Evolutionary conservation across 2,329 filamentous ascomycete species (phyloP), one percentile per base, ranked within the genome.

Genomic region (Alternaria consortialis): DNA sequence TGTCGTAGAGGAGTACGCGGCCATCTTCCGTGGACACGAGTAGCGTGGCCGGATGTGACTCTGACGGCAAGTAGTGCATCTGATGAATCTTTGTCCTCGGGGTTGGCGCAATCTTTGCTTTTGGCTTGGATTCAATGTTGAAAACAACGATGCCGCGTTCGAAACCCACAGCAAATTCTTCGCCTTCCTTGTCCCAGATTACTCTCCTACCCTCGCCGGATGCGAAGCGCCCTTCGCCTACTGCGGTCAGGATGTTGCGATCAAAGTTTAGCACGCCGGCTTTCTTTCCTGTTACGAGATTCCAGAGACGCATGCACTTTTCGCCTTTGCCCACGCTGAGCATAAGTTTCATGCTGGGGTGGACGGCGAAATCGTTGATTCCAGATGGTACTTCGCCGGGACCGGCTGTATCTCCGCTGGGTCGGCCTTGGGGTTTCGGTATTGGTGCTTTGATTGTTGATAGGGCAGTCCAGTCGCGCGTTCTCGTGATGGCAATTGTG

Each of bases 321-420:
- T 99, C 95, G 66, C 93, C 93, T 72, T 90, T 92, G 68, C 92
- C 91, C 8, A 98, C 93, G 70, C 88, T 96, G 62, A 99, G 88
- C 92, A 98, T 97, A 52, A 99, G 84, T 81, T 97, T 98, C 86
- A 97, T 92, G 77, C 92, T 96, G 0, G 95, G 94, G 77, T 99
- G 95, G 27, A 99, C 91, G 2, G 94, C 93, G 77, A 99, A 97
- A 77, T 94, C 92, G 77, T 97, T 98, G 68, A 98, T 88, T 17
- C 95, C 95, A n/a, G 90, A 87, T 0, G 94, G 94, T 27, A 91
- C 88, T 48, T 89, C 91, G 17, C 93, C 93, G 11, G 90, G 86
- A 2, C 91, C 89, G 7, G 93, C 93, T 17, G 94, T 98, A 78
- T 97, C 94, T 60, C 94, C 94, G 69, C 90, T 94, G 9, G 94